A percentile compares a stretch with the other conserved stretches of the same genome.
phyloP scores from a whole-genome alignment of 306 rosid species.

The Acacia melanoxylon region DNA sequence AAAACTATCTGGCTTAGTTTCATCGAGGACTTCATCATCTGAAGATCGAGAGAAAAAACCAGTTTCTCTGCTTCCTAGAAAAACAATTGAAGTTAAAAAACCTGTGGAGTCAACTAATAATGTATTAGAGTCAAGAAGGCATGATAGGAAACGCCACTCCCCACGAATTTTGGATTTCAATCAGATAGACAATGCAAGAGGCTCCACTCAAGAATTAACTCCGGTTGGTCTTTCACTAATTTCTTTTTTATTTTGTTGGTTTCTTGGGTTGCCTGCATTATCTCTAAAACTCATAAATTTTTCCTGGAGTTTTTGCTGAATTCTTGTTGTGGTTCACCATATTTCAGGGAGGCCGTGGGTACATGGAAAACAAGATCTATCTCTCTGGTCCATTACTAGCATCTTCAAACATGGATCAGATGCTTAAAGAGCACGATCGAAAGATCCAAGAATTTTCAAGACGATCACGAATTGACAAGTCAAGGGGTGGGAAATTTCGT shows the following conservation, averaged over 20 bases:
- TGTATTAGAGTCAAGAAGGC: conserved; percentile 55
- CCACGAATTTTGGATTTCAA: conserved; percentile 34
- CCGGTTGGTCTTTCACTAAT: conserved; percentile 50
- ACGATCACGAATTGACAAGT: conserved; percentile 55
- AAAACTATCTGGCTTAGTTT: conserved; percentile 63
- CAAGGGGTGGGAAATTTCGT: conserved; percentile 39
- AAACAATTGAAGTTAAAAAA: conserved; percentile 41
- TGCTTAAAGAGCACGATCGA: conserved; percentile 80
- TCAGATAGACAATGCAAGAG: conserved; percentile 52
- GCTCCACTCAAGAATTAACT: conserved; percentile 47
- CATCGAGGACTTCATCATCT: conserved; percentile 53
- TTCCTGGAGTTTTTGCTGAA: conserved; percentile 2
- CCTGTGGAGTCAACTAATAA: conserved; percentile 42
- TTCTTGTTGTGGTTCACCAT: background rate
- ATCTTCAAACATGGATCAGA: conserved; percentile 69
- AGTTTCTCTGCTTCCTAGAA: conserved; percentile 41
- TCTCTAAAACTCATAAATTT: background rate
- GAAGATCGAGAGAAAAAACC: conserved; percentile 54
- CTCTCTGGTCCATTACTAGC: conserved; percentile 82
- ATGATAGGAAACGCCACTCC: conserved; percentile 44
- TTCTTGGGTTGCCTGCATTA: background rate
- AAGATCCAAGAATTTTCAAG: conserved; percentile 85
- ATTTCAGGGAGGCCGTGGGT: conserved; percentile 65
- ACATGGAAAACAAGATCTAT: conserved; percentile 69
- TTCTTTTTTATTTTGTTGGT: background rate